Conservation (phyloP, 768 basidiomycete genomes). For the Lactarius psammicola region DNA sequence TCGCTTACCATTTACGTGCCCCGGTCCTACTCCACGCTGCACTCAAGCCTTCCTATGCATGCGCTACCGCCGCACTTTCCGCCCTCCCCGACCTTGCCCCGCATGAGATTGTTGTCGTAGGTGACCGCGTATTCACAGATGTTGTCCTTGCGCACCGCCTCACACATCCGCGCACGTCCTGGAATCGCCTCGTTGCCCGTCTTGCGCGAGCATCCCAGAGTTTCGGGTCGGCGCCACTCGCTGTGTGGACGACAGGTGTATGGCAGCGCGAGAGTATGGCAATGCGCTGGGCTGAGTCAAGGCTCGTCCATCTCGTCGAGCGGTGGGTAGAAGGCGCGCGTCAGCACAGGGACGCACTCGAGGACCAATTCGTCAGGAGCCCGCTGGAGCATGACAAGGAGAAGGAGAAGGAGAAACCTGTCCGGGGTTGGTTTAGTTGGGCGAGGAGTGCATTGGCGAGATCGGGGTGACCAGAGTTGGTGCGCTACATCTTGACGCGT, state of each 20-base stretch:
- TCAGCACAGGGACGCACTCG: conserved; percentile 12
- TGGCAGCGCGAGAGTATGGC: conserved; percentile 63
- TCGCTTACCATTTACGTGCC: conserved; percentile 68
- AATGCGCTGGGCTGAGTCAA: conserved; percentile 59
- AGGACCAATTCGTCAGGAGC: conserved; percentile 29
- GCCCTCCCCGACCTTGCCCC: conserved; percentile 55
- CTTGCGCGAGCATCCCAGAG: neutral
- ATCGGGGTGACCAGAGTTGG: neutral
- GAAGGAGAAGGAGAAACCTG: neutral
- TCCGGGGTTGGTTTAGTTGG: conserved; percentile 17
- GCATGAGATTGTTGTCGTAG: conserved; percentile 75
- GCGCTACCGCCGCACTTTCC: conserved; percentile 60
- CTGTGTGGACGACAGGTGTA: conserved; percentile 68
- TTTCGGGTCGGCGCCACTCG: conserved; percentile 44
- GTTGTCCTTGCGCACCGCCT: conserved; percentile 82
- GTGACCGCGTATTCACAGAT: conserved; percentile 93
- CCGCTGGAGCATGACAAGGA: conserved; percentile 4
- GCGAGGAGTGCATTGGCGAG: conserved; percentile 5
- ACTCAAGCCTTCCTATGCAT: conserved; percentile 79
- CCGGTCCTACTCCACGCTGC: conserved; percentile 78
- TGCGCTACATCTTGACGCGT: neutral
- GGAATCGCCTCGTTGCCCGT: conserved; percentile 9
- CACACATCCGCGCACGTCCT: conserved; percentile 30
- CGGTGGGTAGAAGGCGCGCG: conserved; percentile 36
- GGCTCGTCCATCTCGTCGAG: conserved; percentile 48